Percentiles rank a stretch among this genome's conserved stretches.
phyloP scores from a whole-genome alignment of 352 stramenopile genomes.

The Phytopythium aichiense region DNA sequence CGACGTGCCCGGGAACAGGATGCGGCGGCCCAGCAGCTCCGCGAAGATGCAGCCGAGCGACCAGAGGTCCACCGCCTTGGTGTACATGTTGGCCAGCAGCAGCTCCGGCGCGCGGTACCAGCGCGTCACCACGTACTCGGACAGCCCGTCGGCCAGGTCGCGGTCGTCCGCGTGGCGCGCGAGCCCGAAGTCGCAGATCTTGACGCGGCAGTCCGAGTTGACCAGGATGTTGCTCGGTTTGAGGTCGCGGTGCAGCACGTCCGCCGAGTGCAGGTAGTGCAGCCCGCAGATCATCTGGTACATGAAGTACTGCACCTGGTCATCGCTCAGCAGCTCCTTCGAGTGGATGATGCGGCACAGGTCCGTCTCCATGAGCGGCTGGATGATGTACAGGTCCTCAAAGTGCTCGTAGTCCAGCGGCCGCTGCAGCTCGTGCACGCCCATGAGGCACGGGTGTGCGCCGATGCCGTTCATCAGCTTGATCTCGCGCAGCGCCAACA shows the following conservation, averaged over 20 bases:
- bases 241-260: slow-evolving; percentile 95
- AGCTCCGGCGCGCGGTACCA: slow-evolving; percentile 91
- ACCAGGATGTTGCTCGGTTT: slow-evolving; percentile 98
- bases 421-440: slow-evolving; percentile 78
- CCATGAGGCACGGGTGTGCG: slow-evolving; percentile 72
- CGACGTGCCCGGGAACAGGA: slow-evolving; percentile 82
- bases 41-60: slow-evolving; percentile 99
- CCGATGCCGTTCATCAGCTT: slow-evolving; percentile 87
- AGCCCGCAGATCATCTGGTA: slow-evolving; percentile 95
- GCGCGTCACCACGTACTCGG: slow-evolving; percentile 93
- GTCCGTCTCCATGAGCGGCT: slow-evolving; percentile 98
- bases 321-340: slow-evolving; percentile 88
- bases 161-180: slow-evolving; percentile 73
- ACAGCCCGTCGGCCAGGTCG: slow-evolving; percentile 79
- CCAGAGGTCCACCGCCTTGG: slow-evolving; percentile 93
- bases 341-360: slow-evolving; percentile 88
- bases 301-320: slow-evolving; percentile 96
- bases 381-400: slow-evolving; percentile 97
- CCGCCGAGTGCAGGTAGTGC: slow-evolving; percentile 94
- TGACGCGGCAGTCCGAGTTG: slow-evolving; percentile 88
- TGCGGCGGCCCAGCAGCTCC: slow-evolving; percentile 92
- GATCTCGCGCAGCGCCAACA: slow-evolving; percentile 84
- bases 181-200: slow-evolving; percentile 88
- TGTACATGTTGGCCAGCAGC: slow-evolving; percentile 79
- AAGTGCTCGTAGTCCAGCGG: slow-evolving; percentile 88